Evolutionary conservation across 1,284 basidiomycete species (phyloP), one percentile per base, ranked within the genome.

Genomic region (Ceraceosorus guamensis): DNA sequence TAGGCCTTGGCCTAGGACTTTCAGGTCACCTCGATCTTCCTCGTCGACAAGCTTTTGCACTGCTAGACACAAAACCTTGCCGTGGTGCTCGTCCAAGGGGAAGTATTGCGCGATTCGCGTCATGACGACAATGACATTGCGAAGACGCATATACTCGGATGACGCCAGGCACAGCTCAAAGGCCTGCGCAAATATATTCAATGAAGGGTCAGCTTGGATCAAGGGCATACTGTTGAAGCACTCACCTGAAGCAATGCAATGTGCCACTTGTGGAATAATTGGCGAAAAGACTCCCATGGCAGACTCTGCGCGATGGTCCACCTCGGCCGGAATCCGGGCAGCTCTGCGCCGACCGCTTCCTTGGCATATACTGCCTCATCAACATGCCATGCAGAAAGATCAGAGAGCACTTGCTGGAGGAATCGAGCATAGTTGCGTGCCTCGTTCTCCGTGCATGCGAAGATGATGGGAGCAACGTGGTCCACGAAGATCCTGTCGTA

Each of bases 361-460:
- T 73, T 67, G 16, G 68, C 65, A 65, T 79, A 82, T 8, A 58
- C 56, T 5, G 73, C 67, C 59, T 89, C 85, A 61, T 86, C 83
- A 46, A 82, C 79, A 70, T 84, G 83, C 91, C 91, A 96, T 50
- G 82, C 82, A 71, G 81, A 81, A 10, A 88, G 78, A 70, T 91
- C 91, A 16, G 81, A 80, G 60, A 93, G 79, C 54, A 91, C 82
- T 4, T 87, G 86, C 34, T 83, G 80, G 35, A 98, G 79, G 78
- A 93, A 95, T 13, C 71, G 60, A 18, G 66, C 91, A 71, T 92
- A 92, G 77, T 96, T 98, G 55, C 87, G 84, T 6, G 91, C 91
- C 78, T 99, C 93, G 67, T 89, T 90, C 79, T 95, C 93, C 52
- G 91, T 95, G 68, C 89, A 92, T 1, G 88, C 87, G 75, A 92